Base-by-base conservation (phyloP, 306 rosid species). In the Castanospermum australe region DNA sequence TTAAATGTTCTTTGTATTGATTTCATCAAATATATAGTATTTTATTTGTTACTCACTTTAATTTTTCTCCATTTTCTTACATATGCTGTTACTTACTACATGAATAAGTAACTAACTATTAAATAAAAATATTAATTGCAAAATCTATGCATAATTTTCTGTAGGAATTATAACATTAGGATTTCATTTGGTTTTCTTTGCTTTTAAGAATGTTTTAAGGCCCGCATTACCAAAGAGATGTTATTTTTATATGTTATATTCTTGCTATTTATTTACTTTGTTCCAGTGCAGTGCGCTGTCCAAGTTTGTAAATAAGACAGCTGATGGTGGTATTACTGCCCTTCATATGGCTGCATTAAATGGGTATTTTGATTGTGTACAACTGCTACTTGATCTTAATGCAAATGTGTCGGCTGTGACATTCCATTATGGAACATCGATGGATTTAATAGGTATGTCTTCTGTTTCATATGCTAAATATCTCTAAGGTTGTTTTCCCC, bases 281-380 rank as follows among this genome's bases (percentile, higher is more conserved):
- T 81, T 90, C 96, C 94, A 88, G 93, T 90, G 98, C 99, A 95
- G 99, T 93, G 92, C 90, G 72, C 70, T 95, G 87, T 95, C 91
- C 76, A 95, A 95, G 90, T 93, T 91, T 84, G 89, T 93, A 30
- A 95, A 91, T 90, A 95, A 91, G 87, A 82, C 89, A 4, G 98
- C 98, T 41, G 99, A 95, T 85, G 93, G 97, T 79, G 98, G 99
- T 74, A 84, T 91, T 50, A 95, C 99, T 62, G 92, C 98, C 71
- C 97, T 93, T 79, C 99, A 91, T 44, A 91, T 93, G 98, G 98
- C 98, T 32, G 95, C 96, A 4, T 77, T 93, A 76, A 93, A 95
- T 73, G 98, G 98, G 11, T 89, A 89, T 78, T 95, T 91, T 83
- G 99, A 89, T 73, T 95, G 98, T 41, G 91, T 91, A 67, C 98